These are phyloP conservation scores for Crithidia expoeki DNA, from an alignment of 208 protist species.

Conservation along the genomic window DNA sequence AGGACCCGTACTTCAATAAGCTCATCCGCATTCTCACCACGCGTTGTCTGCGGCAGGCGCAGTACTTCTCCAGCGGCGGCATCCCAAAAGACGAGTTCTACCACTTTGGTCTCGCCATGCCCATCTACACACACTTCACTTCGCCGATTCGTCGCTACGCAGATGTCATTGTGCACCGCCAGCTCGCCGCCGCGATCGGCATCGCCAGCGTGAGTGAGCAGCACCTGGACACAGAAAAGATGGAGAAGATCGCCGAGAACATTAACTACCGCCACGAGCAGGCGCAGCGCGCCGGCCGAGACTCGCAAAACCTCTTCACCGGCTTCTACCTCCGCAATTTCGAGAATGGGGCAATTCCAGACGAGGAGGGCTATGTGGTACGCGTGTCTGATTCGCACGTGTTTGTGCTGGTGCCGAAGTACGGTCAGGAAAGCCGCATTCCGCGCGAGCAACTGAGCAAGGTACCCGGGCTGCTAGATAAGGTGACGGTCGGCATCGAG, in stretches of 20 bases:
- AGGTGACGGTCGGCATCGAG: conserved; percentile 77
- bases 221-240: conserved; percentile 69
- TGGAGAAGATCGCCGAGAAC: conserved; percentile 80
- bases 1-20: conserved; percentile 91
- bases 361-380: conserved; percentile 89
- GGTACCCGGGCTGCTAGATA: conserved; percentile 81
- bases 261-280: conserved; percentile 94
- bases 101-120: conserved; percentile 95
- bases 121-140: conserved; percentile 96
- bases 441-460: conserved; percentile 61
- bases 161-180: conserved; percentile 94
- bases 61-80: conserved; percentile 92
- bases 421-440: conserved; percentile 89
- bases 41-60: conserved; percentile 91
- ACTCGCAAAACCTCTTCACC: conserved; percentile 93
- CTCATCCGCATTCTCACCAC: conserved; percentile 93
- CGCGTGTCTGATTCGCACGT: conserved; percentile 82
- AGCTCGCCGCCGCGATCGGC: conserved; percentile 85
- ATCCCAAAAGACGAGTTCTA: conserved; percentile 85
- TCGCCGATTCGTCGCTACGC: conserved; percentile 95
- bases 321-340: conserved; percentile 90
- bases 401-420: conserved; percentile 89
- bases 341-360: conserved; percentile 59
- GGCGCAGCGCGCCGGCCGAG: conserved; percentile 90
- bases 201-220: conserved; percentile 41